Base-by-base conservation (phyloP, 192 early-diverging fungal genomes). In the Backusella psychrophila region DNA sequence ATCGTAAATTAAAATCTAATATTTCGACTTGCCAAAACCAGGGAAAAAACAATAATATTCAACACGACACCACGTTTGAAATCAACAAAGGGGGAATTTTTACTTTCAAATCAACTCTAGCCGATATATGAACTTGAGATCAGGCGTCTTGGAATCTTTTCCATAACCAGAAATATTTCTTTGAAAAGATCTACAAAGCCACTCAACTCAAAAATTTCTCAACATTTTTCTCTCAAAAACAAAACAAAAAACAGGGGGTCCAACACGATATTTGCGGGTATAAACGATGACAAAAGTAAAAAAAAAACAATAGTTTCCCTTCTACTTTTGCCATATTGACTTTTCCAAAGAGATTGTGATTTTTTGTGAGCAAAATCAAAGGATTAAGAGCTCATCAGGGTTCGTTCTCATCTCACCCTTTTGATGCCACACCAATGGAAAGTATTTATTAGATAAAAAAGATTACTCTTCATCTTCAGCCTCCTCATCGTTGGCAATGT, bases 401-500 rank as follows among this genome's bases (percentile, higher is more conserved):
- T 81, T 77, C 80, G 77, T 81, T 81, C 76, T 81, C 80, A 39
- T 81, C 80, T 78, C 80, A 77, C 80, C 80, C 76, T 67, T 79
- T 66, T 56, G 19, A 68, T 68, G 29, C 46, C 66, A 11, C 35
- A 36, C 66, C 14, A 35, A 36, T 68, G 23, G 38, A 75, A 76
- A 66, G 36, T 49, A 1, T 73, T 38, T 56, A 71, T 35, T 70
- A 68, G 15, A 69, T 15, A 71, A 39, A 19, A 38, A 38, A 17
- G 66, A 65, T 56, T 74, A 69, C 70, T 93, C 93, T 44, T 93
- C 93, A 72, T 94, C 94, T 23, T 92, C 93, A 69, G 90, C 93
- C 17, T 91, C 93, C 66, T 88, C 93, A 69, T 88, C 87, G 75
- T 88, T 87, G 78, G 86, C 90, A 81, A 96, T 94, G 90, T 94